Evolutionary conservation across 441 rosid genomes (phyloP).

Genomic region (Capsella rubella): DNA sequence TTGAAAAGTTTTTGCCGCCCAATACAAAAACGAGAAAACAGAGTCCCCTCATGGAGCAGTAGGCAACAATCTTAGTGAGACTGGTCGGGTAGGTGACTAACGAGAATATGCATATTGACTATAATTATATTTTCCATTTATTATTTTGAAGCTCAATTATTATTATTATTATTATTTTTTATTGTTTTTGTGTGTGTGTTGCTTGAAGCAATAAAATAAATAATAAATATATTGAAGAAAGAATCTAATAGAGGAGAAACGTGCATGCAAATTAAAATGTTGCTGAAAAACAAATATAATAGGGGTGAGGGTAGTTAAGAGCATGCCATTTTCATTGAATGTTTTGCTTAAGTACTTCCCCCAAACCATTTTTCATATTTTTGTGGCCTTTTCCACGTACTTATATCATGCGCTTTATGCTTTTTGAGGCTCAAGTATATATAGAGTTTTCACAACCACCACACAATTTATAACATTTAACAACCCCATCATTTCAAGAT

Average conservation of each 20-base stretch:
- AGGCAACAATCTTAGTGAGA: slow-evolving; percentile 25
- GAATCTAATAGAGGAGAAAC: slow-evolving; percentile 42
- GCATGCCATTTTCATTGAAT: slow-evolving; percentile 43
- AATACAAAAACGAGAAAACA: slow-evolving; percentile 17
- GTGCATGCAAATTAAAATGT: slow-evolving; percentile 38
- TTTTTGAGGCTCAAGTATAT: slow-evolving; percentile 11
- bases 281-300: slow-evolving; percentile 37
- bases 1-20: slow-evolving; percentile 25
- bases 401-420: slow-evolving; percentile 44
- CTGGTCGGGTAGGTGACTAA: slow-evolving; percentile 45
- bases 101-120: slow-evolving; percentile 45
- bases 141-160: not conserved
- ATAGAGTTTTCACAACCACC: slow-evolving; percentile 34
- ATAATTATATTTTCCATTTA: not conserved
- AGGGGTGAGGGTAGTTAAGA: slow-evolving; percentile 40
- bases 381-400: not conserved
- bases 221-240: slow-evolving; percentile 6
- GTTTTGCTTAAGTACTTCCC: slow-evolving; percentile 28
- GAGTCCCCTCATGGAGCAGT: not conserved
- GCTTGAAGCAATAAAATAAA: not conserved
- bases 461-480: slow-evolving; percentile 33
- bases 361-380: not conserved
- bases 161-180: no score
- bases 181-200: no score
- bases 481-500: slow-evolving; percentile 29